Conservation (phyloP, 805 yeast species). For the Teunomyces kruisii region DNA sequence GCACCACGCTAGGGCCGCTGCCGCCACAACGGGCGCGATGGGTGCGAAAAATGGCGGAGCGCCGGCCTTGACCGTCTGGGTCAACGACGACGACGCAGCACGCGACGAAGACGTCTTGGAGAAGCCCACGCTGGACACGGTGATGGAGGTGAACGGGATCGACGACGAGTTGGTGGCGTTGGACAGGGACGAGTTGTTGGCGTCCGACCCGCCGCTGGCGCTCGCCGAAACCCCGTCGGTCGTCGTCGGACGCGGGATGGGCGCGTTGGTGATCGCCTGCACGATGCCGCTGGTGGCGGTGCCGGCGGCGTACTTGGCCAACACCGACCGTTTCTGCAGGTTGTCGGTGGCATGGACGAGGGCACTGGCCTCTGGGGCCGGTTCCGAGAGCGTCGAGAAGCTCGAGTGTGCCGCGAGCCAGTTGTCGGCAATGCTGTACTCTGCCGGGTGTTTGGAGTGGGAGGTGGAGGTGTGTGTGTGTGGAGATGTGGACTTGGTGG, state of each 20-base stretch:
- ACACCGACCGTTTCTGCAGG: neutral
- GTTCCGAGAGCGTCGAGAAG: neutral
- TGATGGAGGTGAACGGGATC: neutral
- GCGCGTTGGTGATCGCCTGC: neutral
- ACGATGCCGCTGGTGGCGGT: neutral
- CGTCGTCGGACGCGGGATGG: neutral
- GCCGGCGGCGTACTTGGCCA: neutral
- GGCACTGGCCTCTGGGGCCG: neutral
- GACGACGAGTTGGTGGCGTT: neutral
- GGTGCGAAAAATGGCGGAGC: neutral
- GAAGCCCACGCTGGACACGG: constrained; percentile 1
- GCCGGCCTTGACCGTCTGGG: too few relatives aligned
- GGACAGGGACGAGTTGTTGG: neutral
- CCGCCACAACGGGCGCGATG: neutral
- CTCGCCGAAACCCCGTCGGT: too few relatives aligned
- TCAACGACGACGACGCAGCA: neutral
- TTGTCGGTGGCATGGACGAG: neutral
- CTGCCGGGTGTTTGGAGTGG: too few relatives aligned
- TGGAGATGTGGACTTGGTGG: too few relatives aligned
- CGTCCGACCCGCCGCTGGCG: neutral
- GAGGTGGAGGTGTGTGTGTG: too few relatives aligned
- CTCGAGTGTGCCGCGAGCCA: neutral
- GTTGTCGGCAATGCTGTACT: neutral
- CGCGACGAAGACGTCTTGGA: neutral
- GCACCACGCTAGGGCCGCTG: neutral